Evolutionary conservation across 108 stramenopile genomes (phyloP).

Genomic region (Cyclotella cryptica): DNA sequence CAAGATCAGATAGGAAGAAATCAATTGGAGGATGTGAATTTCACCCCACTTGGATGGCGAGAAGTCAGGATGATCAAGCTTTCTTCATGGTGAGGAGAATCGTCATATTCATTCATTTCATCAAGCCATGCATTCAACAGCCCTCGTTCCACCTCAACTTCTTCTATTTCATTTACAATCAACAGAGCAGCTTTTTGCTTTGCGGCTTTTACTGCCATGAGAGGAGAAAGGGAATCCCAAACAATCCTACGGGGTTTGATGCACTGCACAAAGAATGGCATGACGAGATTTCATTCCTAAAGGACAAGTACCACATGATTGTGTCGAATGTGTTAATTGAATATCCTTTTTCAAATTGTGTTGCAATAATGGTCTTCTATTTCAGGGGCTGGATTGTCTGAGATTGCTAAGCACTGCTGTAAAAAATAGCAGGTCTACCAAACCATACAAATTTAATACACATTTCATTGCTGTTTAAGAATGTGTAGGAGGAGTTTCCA

Average conservation of each 20-base stretch:
- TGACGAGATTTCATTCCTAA: slow-evolving; percentile 21
- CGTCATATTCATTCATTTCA: neutral
- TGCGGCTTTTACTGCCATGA: slow-evolving; percentile 9
- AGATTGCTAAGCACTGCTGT: slow-evolving; percentile 14
- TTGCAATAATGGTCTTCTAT: neutral
- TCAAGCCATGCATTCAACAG: neutral
- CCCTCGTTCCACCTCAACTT: neutral
- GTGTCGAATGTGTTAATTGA: slow-evolving; percentile 5
- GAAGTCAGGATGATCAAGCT: neutral
- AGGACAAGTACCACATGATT: slow-evolving; percentile 21
- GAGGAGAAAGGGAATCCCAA: slow-evolving; percentile 26
- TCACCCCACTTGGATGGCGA: neutral
- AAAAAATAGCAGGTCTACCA: slow-evolving; percentile 21
- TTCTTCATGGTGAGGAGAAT: too few relatives aligned
- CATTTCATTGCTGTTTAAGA: neutral
- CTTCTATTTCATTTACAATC: neutral
- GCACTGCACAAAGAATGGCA: slow-evolving; percentile 32
- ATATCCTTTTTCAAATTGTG: neutral
- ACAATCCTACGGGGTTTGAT: slow-evolving; percentile 32
- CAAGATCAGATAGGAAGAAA: slow-evolving; percentile 28
- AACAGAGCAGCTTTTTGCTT: neutral
- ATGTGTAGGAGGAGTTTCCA: slow-evolving; percentile 4
- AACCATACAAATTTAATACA: slow-evolving; percentile 28
- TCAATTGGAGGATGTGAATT: slow-evolving; percentile 20
- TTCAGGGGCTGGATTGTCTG: neutral